phyloP scores from a whole-genome alignment of 164 flowering plant species.

The Vitis vinifera region DNA sequence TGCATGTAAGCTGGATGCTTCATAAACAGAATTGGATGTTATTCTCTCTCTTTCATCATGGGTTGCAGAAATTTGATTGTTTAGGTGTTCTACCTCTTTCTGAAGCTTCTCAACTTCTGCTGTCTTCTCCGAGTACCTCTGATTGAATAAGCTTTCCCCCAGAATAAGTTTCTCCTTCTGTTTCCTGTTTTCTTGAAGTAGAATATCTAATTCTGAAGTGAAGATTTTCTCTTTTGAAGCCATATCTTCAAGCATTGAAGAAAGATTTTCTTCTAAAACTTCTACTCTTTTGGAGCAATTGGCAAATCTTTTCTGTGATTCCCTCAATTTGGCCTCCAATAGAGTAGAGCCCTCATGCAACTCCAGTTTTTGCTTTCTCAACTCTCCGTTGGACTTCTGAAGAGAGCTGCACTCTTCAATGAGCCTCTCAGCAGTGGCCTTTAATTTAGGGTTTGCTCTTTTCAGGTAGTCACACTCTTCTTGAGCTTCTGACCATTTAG shows the following conservation, averaged over 20 bases:
- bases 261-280: slow-evolving; percentile 46
- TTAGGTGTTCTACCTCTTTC: slow-evolving; percentile 49
- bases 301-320: slow-evolving; percentile 33
- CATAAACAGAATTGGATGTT: slow-evolving; percentile 46
- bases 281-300: slow-evolving; percentile 45
- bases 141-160: slow-evolving; percentile 43
- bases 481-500: slow-evolving; percentile 43
- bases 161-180: slow-evolving; percentile 42
- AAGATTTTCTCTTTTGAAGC: slow-evolving; percentile 49
- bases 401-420: slow-evolving; percentile 47
- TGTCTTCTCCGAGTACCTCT: slow-evolving; percentile 43
- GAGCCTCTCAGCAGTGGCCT: slow-evolving; percentile 47
- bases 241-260: slow-evolving; percentile 40
- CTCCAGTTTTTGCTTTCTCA: slow-evolving; percentile 51
- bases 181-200: slow-evolving; percentile 45
- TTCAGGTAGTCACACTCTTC: slow-evolving; percentile 55
- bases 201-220: slow-evolving; percentile 46
- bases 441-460: slow-evolving; percentile 44
- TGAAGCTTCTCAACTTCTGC: slow-evolving; percentile 61
- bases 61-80: slow-evolving; percentile 38
- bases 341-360: slow-evolving; percentile 39
- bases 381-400: slow-evolving; percentile 50
- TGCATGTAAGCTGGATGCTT: slow-evolving; percentile 47
- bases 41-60: slow-evolving; percentile 50
- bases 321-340: slow-evolving; percentile 51